These are phyloP conservation scores for Raffaelea arxii DNA, from an alignment of 2,329 filamentous ascomycete genomes.

Conservation along the genomic window DNA sequence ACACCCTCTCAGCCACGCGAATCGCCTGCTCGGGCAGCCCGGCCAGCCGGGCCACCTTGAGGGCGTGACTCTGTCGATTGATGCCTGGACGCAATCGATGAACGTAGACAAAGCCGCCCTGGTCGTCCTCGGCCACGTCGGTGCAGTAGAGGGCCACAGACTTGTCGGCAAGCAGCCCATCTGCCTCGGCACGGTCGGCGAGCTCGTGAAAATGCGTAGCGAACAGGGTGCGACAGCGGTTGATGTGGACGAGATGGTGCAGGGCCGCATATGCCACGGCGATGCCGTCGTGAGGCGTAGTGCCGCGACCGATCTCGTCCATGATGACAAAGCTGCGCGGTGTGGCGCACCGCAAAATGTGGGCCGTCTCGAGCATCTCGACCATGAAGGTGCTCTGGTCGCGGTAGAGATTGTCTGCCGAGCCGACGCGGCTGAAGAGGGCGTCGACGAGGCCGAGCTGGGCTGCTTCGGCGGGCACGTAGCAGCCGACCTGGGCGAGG, in stretches of 20 bases:
- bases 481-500: slow-evolving; percentile 84
- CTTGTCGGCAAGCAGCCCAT: slow-evolving; percentile 28
- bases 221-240: slow-evolving; percentile 73
- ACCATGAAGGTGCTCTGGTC: slow-evolving; percentile 99
- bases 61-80: slow-evolving; percentile 78
- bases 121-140: slow-evolving; percentile 66
- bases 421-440: slow-evolving; percentile 87
- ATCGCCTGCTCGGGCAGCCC: slow-evolving; percentile 69
- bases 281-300: slow-evolving; percentile 82
- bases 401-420: slow-evolving; percentile 86
- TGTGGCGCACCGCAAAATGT: slow-evolving; percentile 80
- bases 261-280: slow-evolving; percentile 86
- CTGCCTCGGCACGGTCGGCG: slow-evolving; percentile 60
- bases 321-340: slow-evolving; percentile 86
- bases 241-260: slow-evolving; percentile 70
- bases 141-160: slow-evolving; percentile 73
- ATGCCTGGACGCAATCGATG: slow-evolving; percentile 74
- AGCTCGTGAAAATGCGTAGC: slow-evolving; percentile 90
- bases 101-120: slow-evolving; percentile 71
- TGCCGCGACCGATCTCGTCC: slow-evolving; percentile 94
- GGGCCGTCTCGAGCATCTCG: slow-evolving; percentile 94
- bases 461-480: slow-evolving; percentile 80
- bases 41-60: slow-evolving; percentile 88
- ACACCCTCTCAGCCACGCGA: slow-evolving; percentile 50
- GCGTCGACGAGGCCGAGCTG: slow-evolving; percentile 89